Conservation (phyloP, 2,329 filamentous ascomycete genomes). For the Neopestalotiopsis sp. region DNA sequence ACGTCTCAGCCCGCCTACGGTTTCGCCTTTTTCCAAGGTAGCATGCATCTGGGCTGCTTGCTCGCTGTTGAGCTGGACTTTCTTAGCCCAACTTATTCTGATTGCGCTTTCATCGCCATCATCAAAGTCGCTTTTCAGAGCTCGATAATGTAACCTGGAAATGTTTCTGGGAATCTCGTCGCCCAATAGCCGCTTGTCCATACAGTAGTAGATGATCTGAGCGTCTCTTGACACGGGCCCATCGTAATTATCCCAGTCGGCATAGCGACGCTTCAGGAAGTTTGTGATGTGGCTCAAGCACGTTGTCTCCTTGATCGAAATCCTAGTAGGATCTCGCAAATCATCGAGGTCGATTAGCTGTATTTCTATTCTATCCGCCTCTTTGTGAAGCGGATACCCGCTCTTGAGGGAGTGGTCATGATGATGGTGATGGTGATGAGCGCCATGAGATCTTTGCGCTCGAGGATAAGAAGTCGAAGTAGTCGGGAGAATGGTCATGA, state of each 20-base stretch:
- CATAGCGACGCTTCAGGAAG: constrained; percentile 20
- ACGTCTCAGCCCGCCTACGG: constrained; percentile 34
- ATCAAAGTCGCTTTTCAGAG: constrained; percentile 23
- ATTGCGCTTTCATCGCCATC: constrained; percentile 27
- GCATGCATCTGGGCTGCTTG: constrained; percentile 23
- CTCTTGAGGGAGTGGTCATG: not conserved
- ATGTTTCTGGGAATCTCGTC: constrained; percentile 25
- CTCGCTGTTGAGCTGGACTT: constrained; percentile 13
- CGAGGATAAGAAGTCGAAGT: not conserved
- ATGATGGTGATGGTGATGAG: not conserved
- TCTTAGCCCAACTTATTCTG: constrained; percentile 24
- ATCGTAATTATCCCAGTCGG: not conserved
- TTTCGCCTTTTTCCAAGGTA: constrained; percentile 32
- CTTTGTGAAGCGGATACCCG: not conserved
- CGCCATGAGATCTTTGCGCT: not conserved
- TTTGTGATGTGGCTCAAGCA: constrained; percentile 22
- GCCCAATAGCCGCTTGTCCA: constrained; percentile 20
- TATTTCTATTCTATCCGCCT: constrained; percentile 23
- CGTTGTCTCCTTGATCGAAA: constrained; percentile 24
- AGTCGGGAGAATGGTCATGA: not conserved
- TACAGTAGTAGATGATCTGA: constrained; percentile 26
- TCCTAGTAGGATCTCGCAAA: constrained; percentile 23
- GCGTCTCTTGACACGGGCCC: constrained; percentile 23
- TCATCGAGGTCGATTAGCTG: constrained; percentile 31
- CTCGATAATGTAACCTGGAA: constrained; percentile 27